Conservation (phyloP, 306 rosid species). For the Begonia fuchsioides region DNA sequence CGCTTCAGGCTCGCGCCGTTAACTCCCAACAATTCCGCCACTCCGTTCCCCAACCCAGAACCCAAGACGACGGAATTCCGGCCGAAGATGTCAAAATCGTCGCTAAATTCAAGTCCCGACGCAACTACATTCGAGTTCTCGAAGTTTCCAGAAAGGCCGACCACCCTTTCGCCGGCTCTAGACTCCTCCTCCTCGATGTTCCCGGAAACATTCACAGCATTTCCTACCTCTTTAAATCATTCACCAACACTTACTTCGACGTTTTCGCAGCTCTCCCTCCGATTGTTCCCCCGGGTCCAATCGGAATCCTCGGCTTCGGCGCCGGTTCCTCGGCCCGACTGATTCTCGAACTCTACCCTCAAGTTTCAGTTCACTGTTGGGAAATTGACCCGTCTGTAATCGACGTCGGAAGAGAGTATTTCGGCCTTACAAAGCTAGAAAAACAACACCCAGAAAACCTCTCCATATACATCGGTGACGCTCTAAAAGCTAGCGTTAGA, state of each 20-base stretch:
- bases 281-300: conserved; percentile 55
- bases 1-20: neutral
- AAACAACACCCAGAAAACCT: conserved; percentile 30
- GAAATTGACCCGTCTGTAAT: conserved; percentile 79
- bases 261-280: conserved; percentile 81
- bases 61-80: conserved; percentile 62
- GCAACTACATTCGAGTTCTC: conserved; percentile 74
- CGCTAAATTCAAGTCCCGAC: conserved; percentile 58
- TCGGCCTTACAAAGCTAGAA: conserved; percentile 44
- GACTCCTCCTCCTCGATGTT: conserved; percentile 74
- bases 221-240: conserved; percentile 44
- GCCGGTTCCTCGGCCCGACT: conserved; percentile 66
- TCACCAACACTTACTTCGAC: conserved; percentile 68
- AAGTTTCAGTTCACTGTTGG: conserved; percentile 57
- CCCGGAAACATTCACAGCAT: conserved; percentile 96
- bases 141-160: conserved; percentile 58
- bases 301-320: conserved; percentile 76
- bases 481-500: conserved; percentile 28
- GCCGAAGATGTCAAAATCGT: conserved; percentile 40
- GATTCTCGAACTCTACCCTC: conserved; percentile 41
- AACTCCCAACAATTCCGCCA: conserved; percentile 28
- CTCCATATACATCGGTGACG: conserved; percentile 50
- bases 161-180: conserved; percentile 78
- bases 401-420: conserved; percentile 60
- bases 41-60: conserved; percentile 9